A percentile compares a stretch with the other conserved stretches of the same genome.
Evolutionary conservation across 2,329 filamentous ascomycete genomes (phyloP).

Genomic region (Calonectria multiphialidica): DNA sequence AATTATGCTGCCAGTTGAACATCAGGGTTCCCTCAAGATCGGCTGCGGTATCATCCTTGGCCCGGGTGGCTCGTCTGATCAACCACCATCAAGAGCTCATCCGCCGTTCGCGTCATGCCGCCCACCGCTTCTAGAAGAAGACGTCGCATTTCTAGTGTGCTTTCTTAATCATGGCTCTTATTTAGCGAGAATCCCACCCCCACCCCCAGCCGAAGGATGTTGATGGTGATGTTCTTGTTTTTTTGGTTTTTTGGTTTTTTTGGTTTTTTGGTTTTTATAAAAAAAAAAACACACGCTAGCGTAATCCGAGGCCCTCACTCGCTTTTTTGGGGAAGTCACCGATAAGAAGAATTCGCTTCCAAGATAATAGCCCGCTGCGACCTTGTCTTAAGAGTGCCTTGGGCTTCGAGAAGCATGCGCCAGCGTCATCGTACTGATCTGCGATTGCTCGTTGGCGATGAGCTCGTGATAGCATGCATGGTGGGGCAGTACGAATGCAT

Average conservation of each 20-base stretch:
- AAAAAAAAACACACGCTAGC: background rate
- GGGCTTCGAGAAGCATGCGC: background rate
- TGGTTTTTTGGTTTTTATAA: too few relatives aligned
- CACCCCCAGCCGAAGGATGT: background rate
- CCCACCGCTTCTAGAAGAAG: background rate
- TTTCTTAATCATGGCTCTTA: background rate
- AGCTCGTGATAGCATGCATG: background rate
- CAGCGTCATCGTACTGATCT: background rate
- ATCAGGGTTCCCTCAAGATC: conserved; percentile 20
- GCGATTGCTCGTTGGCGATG: background rate
- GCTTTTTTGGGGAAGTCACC: background rate
- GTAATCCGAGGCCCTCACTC: background rate
- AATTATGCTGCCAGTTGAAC: conserved; percentile 13
- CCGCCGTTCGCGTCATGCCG: conserved; percentile 15
- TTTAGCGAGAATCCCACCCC: background rate
- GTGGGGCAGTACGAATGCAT: background rate
- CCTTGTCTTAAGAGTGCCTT: background rate
- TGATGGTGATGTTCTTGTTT: background rate
- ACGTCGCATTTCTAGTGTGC: background rate
- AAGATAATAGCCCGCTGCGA: background rate
- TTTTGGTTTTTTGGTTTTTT: too few relatives aligned
- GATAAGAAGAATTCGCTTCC: background rate
- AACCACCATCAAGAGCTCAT: conserved; percentile 3
- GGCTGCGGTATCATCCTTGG: conserved; percentile 18
- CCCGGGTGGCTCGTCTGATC: conserved; percentile 28